phyloP scores from a whole-genome alignment of 129 eudicot species.

The Erigeron canadensis region DNA sequence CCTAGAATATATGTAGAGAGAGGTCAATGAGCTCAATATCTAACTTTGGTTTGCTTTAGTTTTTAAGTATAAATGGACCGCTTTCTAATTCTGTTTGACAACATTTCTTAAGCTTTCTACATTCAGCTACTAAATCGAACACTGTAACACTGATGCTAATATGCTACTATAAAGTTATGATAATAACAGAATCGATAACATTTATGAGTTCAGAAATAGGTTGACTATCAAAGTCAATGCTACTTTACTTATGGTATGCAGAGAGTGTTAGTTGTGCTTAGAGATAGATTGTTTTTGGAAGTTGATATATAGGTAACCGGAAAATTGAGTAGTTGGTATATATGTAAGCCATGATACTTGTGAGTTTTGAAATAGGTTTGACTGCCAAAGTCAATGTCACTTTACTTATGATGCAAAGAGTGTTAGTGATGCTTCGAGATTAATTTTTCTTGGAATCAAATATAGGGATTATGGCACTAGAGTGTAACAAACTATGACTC shows the following conservation, averaged over 20 bases:
- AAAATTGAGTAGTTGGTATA: not conserved
- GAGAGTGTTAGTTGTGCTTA: not conserved
- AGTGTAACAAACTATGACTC: no score
- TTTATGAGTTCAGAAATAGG: not conserved
- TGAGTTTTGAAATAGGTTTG: not conserved
- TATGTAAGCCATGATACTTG: not conserved
- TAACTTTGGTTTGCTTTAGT: not conserved
- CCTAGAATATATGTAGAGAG: not conserved
- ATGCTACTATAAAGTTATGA: no score
- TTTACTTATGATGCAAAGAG: no score
- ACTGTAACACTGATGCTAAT: conserved; percentile 3
- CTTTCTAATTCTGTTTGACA: conserved; percentile 2
- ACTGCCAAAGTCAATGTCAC: not conserved
- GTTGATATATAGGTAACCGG: not conserved
- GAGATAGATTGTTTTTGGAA: not conserved
- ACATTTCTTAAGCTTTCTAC: not conserved
- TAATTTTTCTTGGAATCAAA: not conserved
- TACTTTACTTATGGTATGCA: not conserved
- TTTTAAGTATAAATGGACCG: not conserved
- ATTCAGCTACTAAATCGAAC: not conserved
- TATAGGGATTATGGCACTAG: no score
- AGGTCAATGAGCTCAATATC: not conserved
- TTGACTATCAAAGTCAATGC: not conserved
- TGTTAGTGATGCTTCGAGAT: no score
- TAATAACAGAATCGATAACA: not conserved